Percentiles rank a stretch among this genome's conserved stretches.
Conservation (phyloP, 2,329 filamentous ascomycete species). For the Diaporthe citri region DNA sequence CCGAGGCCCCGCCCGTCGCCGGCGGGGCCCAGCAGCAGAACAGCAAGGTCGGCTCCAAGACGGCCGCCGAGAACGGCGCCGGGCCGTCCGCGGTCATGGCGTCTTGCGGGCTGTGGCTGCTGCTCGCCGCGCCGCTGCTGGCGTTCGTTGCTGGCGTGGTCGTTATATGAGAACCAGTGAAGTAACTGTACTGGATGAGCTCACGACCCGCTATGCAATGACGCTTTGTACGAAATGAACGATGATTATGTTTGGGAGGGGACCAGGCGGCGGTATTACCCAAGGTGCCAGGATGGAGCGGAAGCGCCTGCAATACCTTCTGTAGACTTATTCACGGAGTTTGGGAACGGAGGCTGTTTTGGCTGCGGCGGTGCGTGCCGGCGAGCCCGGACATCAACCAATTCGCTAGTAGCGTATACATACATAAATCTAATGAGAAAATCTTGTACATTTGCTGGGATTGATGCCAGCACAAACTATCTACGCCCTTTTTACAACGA, state of each 20-base stretch:
- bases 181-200: background rate
- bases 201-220: background rate
- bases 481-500: background rate
- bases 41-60: slow-evolving; percentile 14
- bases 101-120: background rate
- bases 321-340: background rate
- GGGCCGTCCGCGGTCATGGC: no score
- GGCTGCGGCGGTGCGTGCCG: background rate
- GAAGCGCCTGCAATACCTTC: background rate
- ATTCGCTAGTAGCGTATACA: background rate
- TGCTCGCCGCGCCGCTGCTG: slow-evolving; percentile 2
- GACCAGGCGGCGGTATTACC: background rate
- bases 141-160: slow-evolving; percentile 19
- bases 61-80: background rate
- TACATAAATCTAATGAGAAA: slow-evolving; percentile 22
- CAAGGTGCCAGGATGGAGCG: background rate
- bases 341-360: background rate
- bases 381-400: background rate
- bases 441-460: background rate
- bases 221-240: slow-evolving; percentile 28
- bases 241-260: background rate
- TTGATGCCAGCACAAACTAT: background rate
- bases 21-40: background rate
- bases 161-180: background rate
- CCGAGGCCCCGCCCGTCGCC: slow-evolving; percentile 20